Base-by-base conservation (phyloP, 176 grass and related monocot genomes). In the Lolium rigidum region DNA sequence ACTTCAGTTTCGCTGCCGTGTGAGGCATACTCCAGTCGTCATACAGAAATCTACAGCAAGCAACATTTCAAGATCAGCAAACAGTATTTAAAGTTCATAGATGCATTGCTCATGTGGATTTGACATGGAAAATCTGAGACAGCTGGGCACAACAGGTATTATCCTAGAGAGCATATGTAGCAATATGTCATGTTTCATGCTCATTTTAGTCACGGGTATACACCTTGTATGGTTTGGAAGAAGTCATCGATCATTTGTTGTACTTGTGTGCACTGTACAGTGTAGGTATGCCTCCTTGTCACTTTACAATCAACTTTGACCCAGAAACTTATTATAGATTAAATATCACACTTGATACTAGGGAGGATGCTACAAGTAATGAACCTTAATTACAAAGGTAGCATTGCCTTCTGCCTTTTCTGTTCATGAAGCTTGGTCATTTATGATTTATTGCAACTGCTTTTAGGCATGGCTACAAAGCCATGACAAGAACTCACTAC, bases 11-110 rank as follows among this genome's bases (percentile, higher is more conserved):
- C 8, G 94, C 94, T 7, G 94, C 94, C 6, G 79, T 90, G 70
- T 94, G 94, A 44, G 92, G 92, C 90, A 98, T 69, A 21, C 70
- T 90, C 97, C 92, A 98, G 61, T 95, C 90, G 15, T 98, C 79
- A 28, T 98, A 98, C 71, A 84, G 73, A 80, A 98, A 98, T 88
- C 97, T 98, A 90, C 38, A 58, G 58, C 74, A 83, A 25, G 51
- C 0, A 77, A 63, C 11, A 69, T 28, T 73, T 35, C 1, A 14
- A 58, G 16, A 26, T 86, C 3, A 82, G 15, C 16, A 84, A 82
- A 72, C 54, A 63, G 17, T 31, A 77, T 70, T 12, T 51, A 3
- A 61, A 0, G 0, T 64, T 52, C 41, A 28, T 49, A 49, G 4
- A 69, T 78, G 49, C 21, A 59, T 24, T 7, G 14, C 2, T 20